Conservation (phyloP, 2,329 filamentous ascomycete genomes). For the Celoporthe dispersa region DNA sequence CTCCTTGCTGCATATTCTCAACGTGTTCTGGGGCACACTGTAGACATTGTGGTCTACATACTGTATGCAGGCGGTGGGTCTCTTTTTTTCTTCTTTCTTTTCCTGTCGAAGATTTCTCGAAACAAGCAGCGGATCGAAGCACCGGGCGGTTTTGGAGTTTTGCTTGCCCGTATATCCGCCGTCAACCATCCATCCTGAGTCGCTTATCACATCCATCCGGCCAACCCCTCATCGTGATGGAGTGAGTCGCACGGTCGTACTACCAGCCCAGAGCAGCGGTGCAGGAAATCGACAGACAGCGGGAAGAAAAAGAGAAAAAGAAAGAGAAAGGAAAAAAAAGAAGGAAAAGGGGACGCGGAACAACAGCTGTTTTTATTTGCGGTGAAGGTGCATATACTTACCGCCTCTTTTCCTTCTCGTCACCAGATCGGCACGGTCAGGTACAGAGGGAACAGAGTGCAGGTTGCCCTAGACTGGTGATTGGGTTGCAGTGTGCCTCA, state of each 20-base stretch:
- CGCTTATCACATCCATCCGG: conserved; percentile 14
- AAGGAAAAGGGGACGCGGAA: conserved; percentile 6
- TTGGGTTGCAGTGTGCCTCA: neutral
- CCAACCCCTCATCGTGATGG: conserved; percentile 11
- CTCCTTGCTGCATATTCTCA: conserved; percentile 16
- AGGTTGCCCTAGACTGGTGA: neutral
- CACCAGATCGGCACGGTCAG: neutral
- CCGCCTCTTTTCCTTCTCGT: conserved; percentile 7
- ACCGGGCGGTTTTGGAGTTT: conserved; percentile 1
- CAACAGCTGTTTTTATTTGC: conserved; percentile 3
- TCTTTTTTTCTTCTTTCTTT: neutral
- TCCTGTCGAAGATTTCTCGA: conserved; percentile 27
- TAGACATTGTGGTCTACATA: conserved; percentile 7
- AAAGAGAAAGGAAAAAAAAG: neutral
- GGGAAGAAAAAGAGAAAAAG: neutral
- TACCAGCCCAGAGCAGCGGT: neutral
- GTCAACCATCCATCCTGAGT: neutral
- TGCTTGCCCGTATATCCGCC: conserved; percentile 3
- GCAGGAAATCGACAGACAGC: neutral
- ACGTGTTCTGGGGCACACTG: conserved; percentile 24
- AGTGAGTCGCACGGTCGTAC: conserved; percentile 9
- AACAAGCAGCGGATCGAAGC: conserved; percentile 28
- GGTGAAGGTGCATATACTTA: conserved; percentile 5
- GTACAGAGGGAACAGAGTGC: neutral
- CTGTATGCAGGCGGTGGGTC: conserved; percentile 19